Conservation (phyloP, 202 grass and related monocot genomes). For the Bolboschoenoplectus hybrid region DNA sequence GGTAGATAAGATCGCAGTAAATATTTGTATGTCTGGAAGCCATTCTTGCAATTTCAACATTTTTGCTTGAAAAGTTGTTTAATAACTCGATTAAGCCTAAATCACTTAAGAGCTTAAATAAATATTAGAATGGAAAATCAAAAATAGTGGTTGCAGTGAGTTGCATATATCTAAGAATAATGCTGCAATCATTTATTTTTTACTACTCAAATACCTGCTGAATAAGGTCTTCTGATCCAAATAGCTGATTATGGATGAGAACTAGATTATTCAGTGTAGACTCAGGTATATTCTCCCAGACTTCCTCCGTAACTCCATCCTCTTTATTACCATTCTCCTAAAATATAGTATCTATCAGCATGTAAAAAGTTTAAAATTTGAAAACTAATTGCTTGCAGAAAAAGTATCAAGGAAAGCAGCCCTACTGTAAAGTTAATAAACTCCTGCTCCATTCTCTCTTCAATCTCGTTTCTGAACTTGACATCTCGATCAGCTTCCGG, state of each 20-base stretch:
- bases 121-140: not conserved
- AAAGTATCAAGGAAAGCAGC: conserved; percentile 15
- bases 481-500: conserved; percentile 47
- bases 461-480: conserved; percentile 45
- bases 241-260: conserved; percentile 70
- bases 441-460: conserved; percentile 63
- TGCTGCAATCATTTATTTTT: not conserved
- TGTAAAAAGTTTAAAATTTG: not conserved
- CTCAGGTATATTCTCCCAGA: conserved; percentile 75
- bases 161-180: not conserved
- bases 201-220: conserved; percentile 64
- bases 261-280: conserved; percentile 66
- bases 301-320: conserved; percentile 53
- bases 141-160: not conserved
- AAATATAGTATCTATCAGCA: conserved; percentile 39
- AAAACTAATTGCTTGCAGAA: conserved; percentile 12
- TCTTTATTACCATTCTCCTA: conserved; percentile 51
- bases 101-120: not conserved
- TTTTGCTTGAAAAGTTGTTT: not conserved
- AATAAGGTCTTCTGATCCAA: conserved; percentile 74
- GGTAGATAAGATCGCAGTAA: conserved; percentile 44
- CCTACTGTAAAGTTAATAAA: conserved; percentile 60
- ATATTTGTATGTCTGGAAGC: conserved; percentile 12
- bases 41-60: not conserved
- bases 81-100: too few species aligned